These are phyloP conservation scores for Xanthoconium purpureum DNA, from an alignment of 768 basidiomycete species.

Conservation along the genomic window DNA sequence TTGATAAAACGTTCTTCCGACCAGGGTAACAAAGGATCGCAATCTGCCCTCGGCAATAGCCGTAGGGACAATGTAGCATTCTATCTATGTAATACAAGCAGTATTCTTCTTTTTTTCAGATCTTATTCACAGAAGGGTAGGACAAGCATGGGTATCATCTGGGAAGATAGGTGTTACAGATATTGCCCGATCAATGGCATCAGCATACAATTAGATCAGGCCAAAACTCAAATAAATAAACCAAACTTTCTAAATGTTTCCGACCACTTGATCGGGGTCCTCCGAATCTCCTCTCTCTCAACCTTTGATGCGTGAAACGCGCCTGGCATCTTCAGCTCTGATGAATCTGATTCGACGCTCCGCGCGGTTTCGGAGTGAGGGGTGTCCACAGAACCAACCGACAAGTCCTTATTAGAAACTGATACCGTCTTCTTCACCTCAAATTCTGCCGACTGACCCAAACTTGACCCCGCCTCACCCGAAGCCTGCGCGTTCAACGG, in stretches of 20 bases:
- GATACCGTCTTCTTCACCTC: not conserved
- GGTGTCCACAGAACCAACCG: conserved; percentile 2
- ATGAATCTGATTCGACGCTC: conserved; percentile 33
- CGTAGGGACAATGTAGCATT: too few relatives aligned
- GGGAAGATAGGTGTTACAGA: not conserved
- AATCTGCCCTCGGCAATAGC: not conserved
- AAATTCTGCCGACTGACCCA: conserved; percentile 1
- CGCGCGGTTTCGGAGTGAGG: conserved; percentile 1
- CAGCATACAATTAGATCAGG: conserved; percentile 2
- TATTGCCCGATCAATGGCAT: not conserved
- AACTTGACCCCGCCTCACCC: not conserved
- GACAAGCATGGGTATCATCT: not conserved
- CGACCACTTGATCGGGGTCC: conserved; percentile 16
- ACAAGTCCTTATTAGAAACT: not conserved
- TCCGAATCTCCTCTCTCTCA: conserved; percentile 1
- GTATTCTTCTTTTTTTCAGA: too few relatives aligned
- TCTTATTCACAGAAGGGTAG: too few relatives aligned
- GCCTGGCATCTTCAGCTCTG: conserved; percentile 48
- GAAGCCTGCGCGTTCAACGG: conserved; percentile 1
- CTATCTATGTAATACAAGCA: too few relatives aligned
- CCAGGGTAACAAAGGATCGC: not conserved
- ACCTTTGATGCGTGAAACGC: conserved; percentile 38
- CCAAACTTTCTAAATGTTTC: conserved; percentile 24
- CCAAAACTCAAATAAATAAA: conserved; percentile 17
- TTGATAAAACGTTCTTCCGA: too few relatives aligned